Base-by-base conservation (phyloP, 768 basidiomycete species). In the Psilocybe subaeruginosa region DNA sequence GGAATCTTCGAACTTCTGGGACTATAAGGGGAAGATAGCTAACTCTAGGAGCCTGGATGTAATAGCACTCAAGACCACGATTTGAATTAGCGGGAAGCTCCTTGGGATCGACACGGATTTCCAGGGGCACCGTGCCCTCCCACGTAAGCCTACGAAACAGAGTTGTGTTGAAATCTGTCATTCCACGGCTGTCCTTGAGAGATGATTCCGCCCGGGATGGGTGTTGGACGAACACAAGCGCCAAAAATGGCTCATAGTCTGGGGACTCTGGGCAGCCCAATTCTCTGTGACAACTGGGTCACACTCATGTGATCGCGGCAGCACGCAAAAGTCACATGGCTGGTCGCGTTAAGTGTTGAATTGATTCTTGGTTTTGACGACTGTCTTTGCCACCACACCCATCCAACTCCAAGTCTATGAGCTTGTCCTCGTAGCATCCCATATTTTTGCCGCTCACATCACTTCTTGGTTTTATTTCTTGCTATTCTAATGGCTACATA, bases 11-110 rank as follows among this genome's bases (percentile, higher is more conserved):
- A 60, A 99, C 85, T 69, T 97, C 94, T 3, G 94, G 90, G 69
- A 98, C 84, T 49, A 99, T 76, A 29, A 99, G 81, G 11, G 97
- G 93, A 37, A 99, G 87, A 76, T 99, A 99, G 76, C 89, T 89
- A 70, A 98, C 90, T 56, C 97, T 84, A 37, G 96, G 92, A 5
- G 93, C 96, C 74, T 93, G 92, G 55, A 93, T 79, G 76, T 89
- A 97, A 76, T 95, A 97, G 70, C 88, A 90, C 74, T 97, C 95
- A 39, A 94, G 83, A 19, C 89, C 90, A 57, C 93, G 87, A 79
- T 97, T 92, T 60, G 91, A 92, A 73, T 92, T 93, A 47, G 93
- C 90, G 33, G 95, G 93, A 8, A 95, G 86, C 72, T 95, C 93
- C 70, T 92, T 92, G 45, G 91, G 84, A 74, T 93, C 93, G 64